phyloP scores from a whole-genome alignment of 2,329 filamentous ascomycete genomes.

The Sporothrix luriei region DNA sequence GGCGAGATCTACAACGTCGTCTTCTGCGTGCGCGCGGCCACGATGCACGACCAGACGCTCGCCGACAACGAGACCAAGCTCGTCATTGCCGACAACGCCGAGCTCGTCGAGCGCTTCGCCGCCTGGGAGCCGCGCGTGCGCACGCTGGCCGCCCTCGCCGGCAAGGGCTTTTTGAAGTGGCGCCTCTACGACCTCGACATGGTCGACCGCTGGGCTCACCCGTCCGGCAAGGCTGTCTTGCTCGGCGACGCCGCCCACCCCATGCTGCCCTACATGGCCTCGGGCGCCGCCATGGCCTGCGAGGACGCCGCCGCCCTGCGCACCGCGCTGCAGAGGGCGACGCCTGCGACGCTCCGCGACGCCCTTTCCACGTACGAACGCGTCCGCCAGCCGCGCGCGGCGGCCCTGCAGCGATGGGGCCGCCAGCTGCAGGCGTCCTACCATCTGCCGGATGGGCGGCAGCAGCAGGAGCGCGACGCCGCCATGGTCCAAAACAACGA shows the following conservation, averaged over 20 bases:
- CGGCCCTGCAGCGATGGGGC: constrained; percentile 35
- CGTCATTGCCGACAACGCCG: constrained; percentile 42
- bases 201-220: constrained; percentile 48
- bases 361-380: constrained; percentile 32
- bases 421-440: constrained; percentile 37
- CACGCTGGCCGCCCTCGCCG: constrained; percentile 44
- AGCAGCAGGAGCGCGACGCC: constrained; percentile 35
- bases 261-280: constrained; percentile 53
- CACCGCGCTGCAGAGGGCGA: constrained; percentile 26
- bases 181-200: constrained; percentile 48
- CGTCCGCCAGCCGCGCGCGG: constrained; percentile 35
- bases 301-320: constrained; percentile 47
- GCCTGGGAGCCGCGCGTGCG: constrained; percentile 45
- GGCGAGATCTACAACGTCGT: constrained; percentile 43
- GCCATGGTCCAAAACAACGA: constrained; percentile 32
- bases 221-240: constrained; percentile 45
- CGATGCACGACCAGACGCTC: constrained; percentile 27
- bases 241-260: constrained; percentile 52
- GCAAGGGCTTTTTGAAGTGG: constrained; percentile 49
- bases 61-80: constrained; percentile 36
- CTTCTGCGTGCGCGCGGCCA: constrained; percentile 37
- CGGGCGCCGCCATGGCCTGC: constrained; percentile 49
- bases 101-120: constrained; percentile 43
- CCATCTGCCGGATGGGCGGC: constrained; percentile 37
- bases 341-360: constrained; percentile 1